Base-by-base conservation (phyloP, 2,329 filamentous ascomycete genomes). In the Ophiostoma sp. region DNA sequence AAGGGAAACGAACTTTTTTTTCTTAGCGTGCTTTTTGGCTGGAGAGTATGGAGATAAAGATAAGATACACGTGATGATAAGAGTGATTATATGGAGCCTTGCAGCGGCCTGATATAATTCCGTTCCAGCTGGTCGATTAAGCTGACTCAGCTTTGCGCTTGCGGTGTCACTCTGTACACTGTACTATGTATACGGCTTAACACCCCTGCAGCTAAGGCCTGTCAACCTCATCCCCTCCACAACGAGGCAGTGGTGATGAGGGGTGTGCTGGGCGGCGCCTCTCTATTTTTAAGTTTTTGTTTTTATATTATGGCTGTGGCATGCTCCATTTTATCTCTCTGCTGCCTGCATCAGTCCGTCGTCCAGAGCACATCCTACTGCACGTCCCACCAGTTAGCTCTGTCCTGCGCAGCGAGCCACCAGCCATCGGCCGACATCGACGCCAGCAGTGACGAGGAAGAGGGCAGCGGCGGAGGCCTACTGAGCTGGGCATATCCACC, bases 1-100 rank as follows among this genome's bases (percentile, higher is more conserved):
- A 39, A 41, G 64, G 35, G 60, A 60, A 66, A 67, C 17, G 57
- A 70, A 69, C 67, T 72, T 71, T 72, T 69, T 71, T 71, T 69
- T 57, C 69, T 70, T 71, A 67, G 65, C 65, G 65, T 33, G 36
- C 35, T 66, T 66, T 66, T 44, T 27, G 35, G 62, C 62, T 39
- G 62, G 20, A 39, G 62, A 65, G 33, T 66, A 39, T 39, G 35
- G 39, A 33, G 36, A 67, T 39, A 23, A 39, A 31, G 65, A 67
- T 67, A 67, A 67, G 62, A 39, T 17, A 8, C 48, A 57, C 36
- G 48, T 68, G 44, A 39, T 27, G 33, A 68, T 68, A 68, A 39
- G 48, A 54, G 67, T 57, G 67, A 68, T 62, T 31, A 7, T 48
- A 20, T 67, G 65, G 65, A 44, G 64, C 11, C 11, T 3, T 48